Evolutionary conservation across 108 stramenopile species (phyloP).

Genomic region (Conticribra weissflogii): DNA sequence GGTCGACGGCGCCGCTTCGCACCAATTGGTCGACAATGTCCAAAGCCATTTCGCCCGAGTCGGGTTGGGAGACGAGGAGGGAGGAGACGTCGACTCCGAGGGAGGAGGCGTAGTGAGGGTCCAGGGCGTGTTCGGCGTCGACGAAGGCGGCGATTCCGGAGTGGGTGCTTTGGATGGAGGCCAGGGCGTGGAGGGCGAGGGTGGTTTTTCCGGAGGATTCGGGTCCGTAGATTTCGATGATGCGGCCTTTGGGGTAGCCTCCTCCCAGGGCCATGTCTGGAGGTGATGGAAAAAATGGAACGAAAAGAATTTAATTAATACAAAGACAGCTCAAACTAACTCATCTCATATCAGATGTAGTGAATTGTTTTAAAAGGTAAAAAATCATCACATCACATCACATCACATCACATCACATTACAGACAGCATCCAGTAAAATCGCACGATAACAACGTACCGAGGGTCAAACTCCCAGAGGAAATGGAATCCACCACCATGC

Average conservation of each 20-base stretch:
- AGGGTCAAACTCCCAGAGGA: conserved; percentile 89
- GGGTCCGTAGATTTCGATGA: conserved; percentile 97
- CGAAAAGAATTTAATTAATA: too few relatives aligned
- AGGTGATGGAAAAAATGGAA: background rate
- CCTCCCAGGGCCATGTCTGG: conserved; percentile 78
- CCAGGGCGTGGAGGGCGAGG: conserved; percentile 94
- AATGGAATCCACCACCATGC: conserved; percentile 83
- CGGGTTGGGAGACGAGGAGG: conserved; percentile 92
- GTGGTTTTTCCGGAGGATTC: conserved; percentile 97
- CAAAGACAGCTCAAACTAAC: too few relatives aligned
- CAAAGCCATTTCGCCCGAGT: conserved; percentile 97
- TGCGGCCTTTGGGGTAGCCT: conserved; percentile 84
- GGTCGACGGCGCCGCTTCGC: conserved; percentile 86
- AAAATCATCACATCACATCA: too few relatives aligned
- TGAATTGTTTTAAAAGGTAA: too few relatives aligned
- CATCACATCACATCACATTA: background rate
- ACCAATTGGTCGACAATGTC: conserved; percentile 97
- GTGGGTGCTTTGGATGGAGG: conserved; percentile 81
- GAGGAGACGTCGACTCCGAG: conserved; percentile 91
- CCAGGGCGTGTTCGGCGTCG: conserved; percentile 98
- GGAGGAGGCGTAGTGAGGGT: conserved; percentile 85
- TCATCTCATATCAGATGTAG: too few relatives aligned
- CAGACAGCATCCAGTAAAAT: background rate
- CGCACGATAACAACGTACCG: conserved; percentile 40
- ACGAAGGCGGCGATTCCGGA: conserved; percentile 96